These are phyloP conservation scores for Monilinia fructigena DNA, from an alignment of 2,329 filamentous ascomycete genomes.

Conservation along the genomic window DNA sequence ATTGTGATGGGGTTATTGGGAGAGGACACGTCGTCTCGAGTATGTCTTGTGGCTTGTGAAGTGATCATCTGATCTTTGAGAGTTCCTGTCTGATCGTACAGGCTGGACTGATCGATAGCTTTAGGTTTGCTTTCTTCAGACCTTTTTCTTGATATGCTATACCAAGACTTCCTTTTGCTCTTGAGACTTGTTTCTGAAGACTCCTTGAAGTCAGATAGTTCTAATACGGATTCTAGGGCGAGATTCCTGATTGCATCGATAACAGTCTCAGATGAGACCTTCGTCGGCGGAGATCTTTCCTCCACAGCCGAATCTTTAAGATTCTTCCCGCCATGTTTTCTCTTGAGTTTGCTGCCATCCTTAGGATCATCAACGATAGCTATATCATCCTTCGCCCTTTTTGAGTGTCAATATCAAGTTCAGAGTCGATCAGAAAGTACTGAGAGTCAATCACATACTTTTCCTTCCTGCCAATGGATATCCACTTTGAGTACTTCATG, in stretches of 20 bases:
- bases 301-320: background rate
- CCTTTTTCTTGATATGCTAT: background rate
- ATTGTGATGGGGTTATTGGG: conserved; percentile 29
- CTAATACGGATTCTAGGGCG: background rate
- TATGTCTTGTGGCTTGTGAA: conserved; percentile 2
- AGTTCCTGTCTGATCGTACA: background rate
- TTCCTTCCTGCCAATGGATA: conserved; percentile 11
- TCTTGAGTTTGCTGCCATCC: background rate
- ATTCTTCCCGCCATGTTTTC: background rate
- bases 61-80: background rate
- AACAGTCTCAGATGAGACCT: background rate
- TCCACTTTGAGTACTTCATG: conserved; percentile 20
- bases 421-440: background rate
- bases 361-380: background rate
- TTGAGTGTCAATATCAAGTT: conserved; percentile 3
- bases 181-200: background rate
- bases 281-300: background rate
- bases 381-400: conserved; percentile 7
- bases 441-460: conserved; percentile 12
- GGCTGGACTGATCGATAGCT: background rate
- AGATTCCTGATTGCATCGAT: background rate
- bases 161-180: conserved; percentile 14
- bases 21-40: conserved; percentile 22
- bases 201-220: background rate
- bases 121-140: conserved; percentile 2